phyloP scores from a whole-genome alignment of 805 yeast genomes.

The Danielozyma ontarioensis region DNA sequence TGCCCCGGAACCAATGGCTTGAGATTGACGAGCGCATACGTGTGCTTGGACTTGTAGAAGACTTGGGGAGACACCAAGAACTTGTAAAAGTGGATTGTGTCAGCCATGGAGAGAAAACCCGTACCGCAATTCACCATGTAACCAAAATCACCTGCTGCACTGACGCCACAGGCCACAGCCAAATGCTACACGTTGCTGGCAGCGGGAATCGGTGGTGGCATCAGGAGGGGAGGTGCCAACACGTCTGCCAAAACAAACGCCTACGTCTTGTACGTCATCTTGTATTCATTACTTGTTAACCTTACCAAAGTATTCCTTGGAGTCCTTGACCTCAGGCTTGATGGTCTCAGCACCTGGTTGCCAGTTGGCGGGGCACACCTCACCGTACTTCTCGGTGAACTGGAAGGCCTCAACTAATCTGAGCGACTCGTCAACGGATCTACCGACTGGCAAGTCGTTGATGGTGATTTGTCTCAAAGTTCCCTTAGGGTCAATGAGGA shows the following conservation, averaged over 20 bases:
- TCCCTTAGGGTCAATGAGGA: conserved; percentile 96
- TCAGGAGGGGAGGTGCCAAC: too few relatives aligned
- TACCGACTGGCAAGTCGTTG: conserved; percentile 99
- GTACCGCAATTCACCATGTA: too few relatives aligned
- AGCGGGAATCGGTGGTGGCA: too few relatives aligned
- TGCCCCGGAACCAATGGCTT: conserved; percentile 95
- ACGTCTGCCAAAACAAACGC: too few relatives aligned
- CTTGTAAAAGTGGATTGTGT: conserved; percentile 42
- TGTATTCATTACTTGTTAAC: conserved; percentile 37
- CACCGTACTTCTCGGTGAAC: conserved; percentile 98
- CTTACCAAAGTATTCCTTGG: conserved; percentile 32
- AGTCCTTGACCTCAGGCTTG: conserved; percentile 33
- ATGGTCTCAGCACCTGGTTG: conserved; percentile 82
- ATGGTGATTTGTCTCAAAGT: conserved; percentile 92
- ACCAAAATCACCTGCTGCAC: too few relatives aligned
- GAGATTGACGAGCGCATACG: conserved; percentile 84
- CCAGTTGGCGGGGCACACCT: conserved; percentile 99
- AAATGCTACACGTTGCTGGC: too few relatives aligned
- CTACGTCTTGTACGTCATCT: too few relatives aligned
- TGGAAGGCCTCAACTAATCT: conserved; percentile 99
- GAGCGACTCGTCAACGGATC: conserved; percentile 96
- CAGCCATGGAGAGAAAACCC: conserved; percentile 1
- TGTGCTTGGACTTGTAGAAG: conserved; percentile 51
- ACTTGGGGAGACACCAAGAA: conserved; percentile 57
- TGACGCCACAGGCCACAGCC: too few relatives aligned